A percentile compares a stretch with the other conserved stretches of the same genome.
These are phyloP conservation scores for Rhizophagus sp. DNA, from an alignment of 192 early-diverging fungal genomes.

Conservation along the genomic window DNA sequence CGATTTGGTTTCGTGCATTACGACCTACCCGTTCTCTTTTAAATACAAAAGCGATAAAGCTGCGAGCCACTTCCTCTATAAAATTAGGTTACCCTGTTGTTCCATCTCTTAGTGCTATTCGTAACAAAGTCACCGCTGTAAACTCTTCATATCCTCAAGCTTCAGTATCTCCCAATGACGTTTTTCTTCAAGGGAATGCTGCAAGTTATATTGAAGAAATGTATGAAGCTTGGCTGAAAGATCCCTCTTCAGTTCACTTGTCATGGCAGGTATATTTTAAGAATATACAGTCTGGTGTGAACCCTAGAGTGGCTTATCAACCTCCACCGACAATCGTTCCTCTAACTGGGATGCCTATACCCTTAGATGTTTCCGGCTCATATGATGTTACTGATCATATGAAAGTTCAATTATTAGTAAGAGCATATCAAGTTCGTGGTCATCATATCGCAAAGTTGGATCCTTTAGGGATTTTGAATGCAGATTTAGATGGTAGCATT, in stretches of 20 bases:
- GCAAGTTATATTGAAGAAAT: slow-evolving; percentile 92
- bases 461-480: slow-evolving; percentile 82
- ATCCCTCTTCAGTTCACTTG: slow-evolving; percentile 89
- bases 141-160: slow-evolving; percentile 27
- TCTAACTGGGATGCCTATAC: slow-evolving; percentile 37
- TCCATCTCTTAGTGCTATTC: slow-evolving; percentile 7
- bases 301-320: slow-evolving; percentile 72
- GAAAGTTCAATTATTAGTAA: slow-evolving; percentile 95
- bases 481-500: slow-evolving; percentile 50
- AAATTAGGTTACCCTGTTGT: not conserved
- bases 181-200: slow-evolving; percentile 85
- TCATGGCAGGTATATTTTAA: slow-evolving; percentile 98
- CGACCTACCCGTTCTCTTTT: not conserved
- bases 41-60: not conserved
- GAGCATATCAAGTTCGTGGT: slow-evolving; percentile 95
- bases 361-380: slow-evolving; percentile 36
- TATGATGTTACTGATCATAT: slow-evolving; percentile 91
- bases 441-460: slow-evolving; percentile 96
- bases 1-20: not conserved
- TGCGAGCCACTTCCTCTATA: not conserved
- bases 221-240: slow-evolving; percentile 90
- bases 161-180: slow-evolving; percentile 64
- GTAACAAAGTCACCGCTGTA: slow-evolving; percentile 16
- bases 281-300: slow-evolving; percentile 67
- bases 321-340: slow-evolving; percentile 74